Conservation (phyloP, 169 alveolate species). For the Eimeria falciformis region DNA sequence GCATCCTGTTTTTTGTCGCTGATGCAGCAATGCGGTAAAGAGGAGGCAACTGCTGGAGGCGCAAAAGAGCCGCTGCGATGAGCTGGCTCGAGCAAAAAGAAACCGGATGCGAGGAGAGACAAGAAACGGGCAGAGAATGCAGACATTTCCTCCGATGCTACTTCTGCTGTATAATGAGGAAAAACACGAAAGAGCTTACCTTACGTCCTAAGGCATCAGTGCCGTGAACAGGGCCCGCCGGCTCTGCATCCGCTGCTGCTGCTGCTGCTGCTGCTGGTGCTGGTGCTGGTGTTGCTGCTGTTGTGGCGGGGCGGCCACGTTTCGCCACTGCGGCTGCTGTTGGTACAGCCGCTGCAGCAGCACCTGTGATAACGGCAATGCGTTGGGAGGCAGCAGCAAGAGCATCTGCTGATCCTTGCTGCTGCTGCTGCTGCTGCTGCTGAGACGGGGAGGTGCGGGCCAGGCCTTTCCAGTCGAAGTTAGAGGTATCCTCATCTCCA, state of each 20-base stretch:
- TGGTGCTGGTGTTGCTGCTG: not conserved
- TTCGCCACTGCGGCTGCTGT: not conserved
- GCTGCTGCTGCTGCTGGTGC: constrained; percentile 51
- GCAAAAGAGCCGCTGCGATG: no score
- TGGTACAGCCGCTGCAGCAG: not conserved
- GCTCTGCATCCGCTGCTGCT: constrained; percentile 30
- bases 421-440: constrained; percentile 43
- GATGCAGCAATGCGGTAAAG: no score
- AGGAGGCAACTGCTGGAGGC: no score
- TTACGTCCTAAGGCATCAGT: constrained; percentile 44
- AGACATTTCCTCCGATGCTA: not conserved
- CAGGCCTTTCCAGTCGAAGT: constrained; percentile 65
- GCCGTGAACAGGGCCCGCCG: constrained; percentile 49
- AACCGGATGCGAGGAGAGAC: no score
- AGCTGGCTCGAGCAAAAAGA: no score
- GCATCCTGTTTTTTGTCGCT: no score
- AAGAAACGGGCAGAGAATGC: no score
- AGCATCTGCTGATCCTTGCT: not conserved
- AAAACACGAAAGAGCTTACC: not conserved
- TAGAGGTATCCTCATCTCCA: constrained; percentile 29
- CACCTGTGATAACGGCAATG: constrained; percentile 57
- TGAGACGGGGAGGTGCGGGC: constrained; percentile 4
- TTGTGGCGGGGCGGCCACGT: not conserved
- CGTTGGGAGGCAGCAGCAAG: constrained; percentile 60
- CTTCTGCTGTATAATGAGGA: not conserved